phyloP scores from a whole-genome alignment of 108 stramenopile species.

The Schizochytrium sp. region DNA sequence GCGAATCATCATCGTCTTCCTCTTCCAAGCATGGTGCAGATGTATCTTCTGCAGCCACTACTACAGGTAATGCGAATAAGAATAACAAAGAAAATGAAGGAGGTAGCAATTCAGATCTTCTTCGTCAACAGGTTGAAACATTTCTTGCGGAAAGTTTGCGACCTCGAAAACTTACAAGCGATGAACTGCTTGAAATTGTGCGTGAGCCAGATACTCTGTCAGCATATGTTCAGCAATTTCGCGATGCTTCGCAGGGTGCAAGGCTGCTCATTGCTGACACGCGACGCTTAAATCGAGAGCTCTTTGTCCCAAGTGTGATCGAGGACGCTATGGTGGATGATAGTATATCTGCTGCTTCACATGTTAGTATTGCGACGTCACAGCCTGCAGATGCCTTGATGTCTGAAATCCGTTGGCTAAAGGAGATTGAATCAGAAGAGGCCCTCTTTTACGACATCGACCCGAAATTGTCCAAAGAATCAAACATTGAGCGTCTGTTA shows the following conservation, averaged over 20 bases:
- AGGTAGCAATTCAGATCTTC: neutral
- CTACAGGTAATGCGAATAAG: too few relatives aligned
- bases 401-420: neutral
- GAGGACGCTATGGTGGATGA: neutral
- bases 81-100: too few relatives aligned
- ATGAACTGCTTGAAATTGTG: neutral
- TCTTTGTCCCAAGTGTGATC: neutral
- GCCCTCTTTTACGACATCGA: constrained; percentile 21
- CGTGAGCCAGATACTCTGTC: neutral
- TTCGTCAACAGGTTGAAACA: neutral
- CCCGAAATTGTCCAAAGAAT: neutral
- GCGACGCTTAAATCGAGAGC: neutral
- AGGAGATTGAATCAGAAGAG: neutral
- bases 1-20: too few relatives aligned
- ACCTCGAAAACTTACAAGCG: neutral
- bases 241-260: neutral
- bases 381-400: neutral
- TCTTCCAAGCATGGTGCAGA: too few relatives aligned
- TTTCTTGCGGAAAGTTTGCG: neutral
- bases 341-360: neutral
- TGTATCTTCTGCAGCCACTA: too few relatives aligned
- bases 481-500: constrained; percentile 12
- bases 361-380: neutral
- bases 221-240: neutral
- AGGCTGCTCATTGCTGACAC: neutral